A percentile compares a stretch with the other conserved stretches of the same genome.
These are phyloP conservation scores for Dactylella cylindrospora DNA, from an alignment of 2,329 filamentous ascomycete species.

Conservation along the genomic window DNA sequence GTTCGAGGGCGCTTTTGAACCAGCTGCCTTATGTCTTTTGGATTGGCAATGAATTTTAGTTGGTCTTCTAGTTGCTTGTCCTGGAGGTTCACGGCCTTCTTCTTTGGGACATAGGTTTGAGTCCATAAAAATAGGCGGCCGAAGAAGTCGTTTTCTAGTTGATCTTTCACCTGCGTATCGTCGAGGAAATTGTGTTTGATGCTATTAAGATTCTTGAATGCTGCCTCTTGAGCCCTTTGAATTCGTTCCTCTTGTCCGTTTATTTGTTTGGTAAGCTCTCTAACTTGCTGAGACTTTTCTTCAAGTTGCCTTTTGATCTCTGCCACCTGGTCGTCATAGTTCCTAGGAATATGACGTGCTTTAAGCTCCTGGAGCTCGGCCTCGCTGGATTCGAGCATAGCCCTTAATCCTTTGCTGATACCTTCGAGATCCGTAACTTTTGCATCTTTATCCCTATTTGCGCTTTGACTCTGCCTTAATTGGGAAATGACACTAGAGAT, in stretches of 20 bases:
- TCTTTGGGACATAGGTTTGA: background rate
- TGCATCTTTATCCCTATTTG: background rate
- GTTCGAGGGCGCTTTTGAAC: slow-evolving; percentile 1
- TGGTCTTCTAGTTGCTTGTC: background rate
- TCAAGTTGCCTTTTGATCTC: background rate
- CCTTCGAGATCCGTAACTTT: background rate
- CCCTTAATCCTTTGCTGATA: background rate
- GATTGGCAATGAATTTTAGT: too few relatives aligned
- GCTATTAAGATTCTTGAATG: slow-evolving; percentile 1
- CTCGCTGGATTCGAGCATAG: background rate
- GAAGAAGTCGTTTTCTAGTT: slow-evolving; percentile 2
- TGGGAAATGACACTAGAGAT: too few relatives aligned
- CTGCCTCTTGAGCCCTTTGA: slow-evolving; percentile 3
- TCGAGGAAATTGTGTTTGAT: slow-evolving; percentile 6
- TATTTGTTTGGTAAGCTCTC: background rate
- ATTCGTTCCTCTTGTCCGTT: slow-evolving; percentile 9
- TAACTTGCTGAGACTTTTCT: background rate
- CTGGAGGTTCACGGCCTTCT: background rate
- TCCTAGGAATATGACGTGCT: background rate
- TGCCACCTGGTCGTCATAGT: slow-evolving; percentile 1
- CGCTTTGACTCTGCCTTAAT: background rate
- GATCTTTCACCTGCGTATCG: slow-evolving; percentile 2
- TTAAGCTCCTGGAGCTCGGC: background rate
- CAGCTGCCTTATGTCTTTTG: too few relatives aligned
- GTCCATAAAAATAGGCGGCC: background rate